Base-by-base conservation (phyloP, 768 basidiomycete species). In the Mycena haematopus region DNA sequence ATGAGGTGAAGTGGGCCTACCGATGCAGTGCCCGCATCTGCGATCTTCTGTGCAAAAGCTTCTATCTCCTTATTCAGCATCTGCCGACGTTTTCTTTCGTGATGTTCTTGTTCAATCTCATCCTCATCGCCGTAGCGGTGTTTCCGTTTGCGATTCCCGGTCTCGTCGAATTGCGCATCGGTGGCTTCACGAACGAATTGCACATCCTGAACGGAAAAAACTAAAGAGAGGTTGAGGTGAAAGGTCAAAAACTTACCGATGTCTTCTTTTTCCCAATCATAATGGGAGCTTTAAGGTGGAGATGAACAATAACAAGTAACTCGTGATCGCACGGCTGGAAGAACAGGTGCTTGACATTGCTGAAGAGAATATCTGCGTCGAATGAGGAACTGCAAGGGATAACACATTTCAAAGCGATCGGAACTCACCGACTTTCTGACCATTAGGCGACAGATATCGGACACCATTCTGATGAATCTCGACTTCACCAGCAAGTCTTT, bases 201-300 rank as follows among this genome's bases (percentile, higher is more conserved):
- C 7, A 99, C 87, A 74, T 99, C 97, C 92, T 96, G 21, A 5
- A 36, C 5, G 15, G 25, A 2, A 46, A 42, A 1, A 64, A 25
- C 44, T 44, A 45, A 21, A 45, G 33, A 21, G 14, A 62, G 60
- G 54, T 10, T 21, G 33, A 14, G 29, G 29, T 31, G 29, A 63
- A 42, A 31, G 6, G 35, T 33, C 22, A 66, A 58, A 51, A 8
- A 80, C 88, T 53, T 70, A 95, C 94, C 70, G 92, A 93, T 22
- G 97, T 88, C 76, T 99, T 99, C 79, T 95, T 97, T 82, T 99
- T 99, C 64, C 97, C 96, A 68, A 99, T 93, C 85, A 99, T 96
- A 74, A 99, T 98, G 0, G 97, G 97, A 0, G 94, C 86, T 76
- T 86, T 97, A 53, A 99, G 82, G 74, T 99, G 93, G 53, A 97